Evolutionary conservation across 495 filamentous ascomycete species (phyloP).

Genomic region (Hypoxylon lienhwacheense): DNA sequence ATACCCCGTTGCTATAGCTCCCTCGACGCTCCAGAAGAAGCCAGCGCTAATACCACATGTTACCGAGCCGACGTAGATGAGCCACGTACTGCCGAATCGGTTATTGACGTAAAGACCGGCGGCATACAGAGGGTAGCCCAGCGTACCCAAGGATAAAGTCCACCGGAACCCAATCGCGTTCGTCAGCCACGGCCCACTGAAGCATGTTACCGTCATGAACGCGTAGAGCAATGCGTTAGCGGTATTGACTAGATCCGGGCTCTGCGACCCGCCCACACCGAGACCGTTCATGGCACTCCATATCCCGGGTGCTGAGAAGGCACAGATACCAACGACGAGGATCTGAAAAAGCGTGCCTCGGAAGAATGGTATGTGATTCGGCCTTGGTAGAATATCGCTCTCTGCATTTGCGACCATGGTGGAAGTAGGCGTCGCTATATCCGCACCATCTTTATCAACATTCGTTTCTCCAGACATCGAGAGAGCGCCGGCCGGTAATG

Average conservation of each 20-base stretch:
- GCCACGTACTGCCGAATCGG: slow-evolving; percentile 52
- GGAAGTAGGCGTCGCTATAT: background rate
- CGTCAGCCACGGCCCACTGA: slow-evolving; percentile 46
- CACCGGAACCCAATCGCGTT: slow-evolving; percentile 52
- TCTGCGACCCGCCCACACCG: slow-evolving; percentile 52
- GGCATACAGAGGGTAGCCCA: slow-evolving; percentile 52
- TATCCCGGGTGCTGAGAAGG: slow-evolving; percentile 47
- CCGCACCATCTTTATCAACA: slow-evolving; percentile 7
- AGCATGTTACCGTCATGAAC: slow-evolving; percentile 50
- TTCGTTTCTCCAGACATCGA: slow-evolving; percentile 8
- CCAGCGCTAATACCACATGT: slow-evolving; percentile 52
- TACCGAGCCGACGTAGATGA: slow-evolving; percentile 51
- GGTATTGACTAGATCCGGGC: slow-evolving; percentile 51
- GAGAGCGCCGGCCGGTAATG: background rate
- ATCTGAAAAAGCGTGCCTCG: slow-evolving; percentile 32
- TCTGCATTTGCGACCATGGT: slow-evolving; percentile 3
- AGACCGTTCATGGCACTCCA: slow-evolving; percentile 55
- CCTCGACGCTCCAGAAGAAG: slow-evolving; percentile 53
- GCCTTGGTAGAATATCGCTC: background rate
- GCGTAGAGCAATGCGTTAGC: slow-evolving; percentile 52
- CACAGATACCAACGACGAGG: slow-evolving; percentile 26
- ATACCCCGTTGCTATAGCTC: slow-evolving; percentile 55
- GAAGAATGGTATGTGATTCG: slow-evolving; percentile 12
- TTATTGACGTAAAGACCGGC: slow-evolving; percentile 56
- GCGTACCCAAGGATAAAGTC: slow-evolving; percentile 50